phyloP scores from a whole-genome alignment of 2,329 filamentous ascomycete species.

The Calonectria hongkongensis region DNA sequence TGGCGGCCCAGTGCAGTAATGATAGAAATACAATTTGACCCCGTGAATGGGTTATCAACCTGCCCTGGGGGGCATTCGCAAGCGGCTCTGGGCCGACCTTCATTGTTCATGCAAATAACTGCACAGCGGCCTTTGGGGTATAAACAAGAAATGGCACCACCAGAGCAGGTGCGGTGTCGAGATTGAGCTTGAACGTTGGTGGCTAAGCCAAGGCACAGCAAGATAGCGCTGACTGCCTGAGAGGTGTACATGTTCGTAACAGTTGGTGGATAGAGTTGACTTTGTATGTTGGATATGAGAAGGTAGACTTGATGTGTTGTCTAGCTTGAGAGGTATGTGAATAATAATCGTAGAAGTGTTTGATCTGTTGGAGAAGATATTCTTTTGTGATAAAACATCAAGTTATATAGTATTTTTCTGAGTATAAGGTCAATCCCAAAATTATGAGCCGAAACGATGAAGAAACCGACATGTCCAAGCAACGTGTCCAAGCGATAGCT shows the following conservation, averaged over 20 bases:
- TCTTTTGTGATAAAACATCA: not conserved
- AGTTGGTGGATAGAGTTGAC: not conserved
- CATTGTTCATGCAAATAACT: not conserved
- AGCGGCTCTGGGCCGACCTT: not conserved
- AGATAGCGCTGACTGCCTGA: not conserved
- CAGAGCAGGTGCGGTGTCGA: not conserved
- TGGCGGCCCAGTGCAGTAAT: not conserved
- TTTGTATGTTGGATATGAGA: not conserved
- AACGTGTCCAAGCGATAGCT: too few relatives aligned
- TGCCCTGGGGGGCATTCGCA: not conserved
- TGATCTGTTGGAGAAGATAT: not conserved
- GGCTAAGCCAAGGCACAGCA: not conserved
- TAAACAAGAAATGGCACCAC: not conserved
- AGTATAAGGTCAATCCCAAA: too few relatives aligned
- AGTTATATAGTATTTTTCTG: too few relatives aligned
- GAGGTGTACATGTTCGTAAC: not conserved
- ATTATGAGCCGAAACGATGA: too few relatives aligned
- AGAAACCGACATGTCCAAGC: too few relatives aligned
- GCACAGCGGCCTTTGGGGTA: slow-evolving; percentile 11
- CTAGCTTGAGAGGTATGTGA: too few relatives aligned
- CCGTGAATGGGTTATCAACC: not conserved
- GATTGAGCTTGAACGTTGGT: slow-evolving; percentile 6
- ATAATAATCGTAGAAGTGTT: not conserved
- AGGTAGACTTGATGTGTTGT: not conserved
- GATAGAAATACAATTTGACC: not conserved